Percentiles rank a stretch among this genome's conserved stretches.
Conservation (phyloP, 257 asterid genomes). For the Henckelia pumila region DNA sequence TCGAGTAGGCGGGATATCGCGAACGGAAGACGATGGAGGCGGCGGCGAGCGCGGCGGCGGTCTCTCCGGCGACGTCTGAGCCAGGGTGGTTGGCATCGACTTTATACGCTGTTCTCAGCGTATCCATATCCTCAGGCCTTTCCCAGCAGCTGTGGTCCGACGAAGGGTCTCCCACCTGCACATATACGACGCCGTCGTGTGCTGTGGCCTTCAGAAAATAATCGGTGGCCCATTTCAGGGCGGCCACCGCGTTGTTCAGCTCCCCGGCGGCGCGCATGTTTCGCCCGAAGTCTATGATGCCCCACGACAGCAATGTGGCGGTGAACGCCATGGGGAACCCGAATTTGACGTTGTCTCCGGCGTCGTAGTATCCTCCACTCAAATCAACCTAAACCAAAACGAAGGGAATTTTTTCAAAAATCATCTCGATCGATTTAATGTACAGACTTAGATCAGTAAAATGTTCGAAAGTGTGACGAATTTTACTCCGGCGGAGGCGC, state of each 20-base stretch:
- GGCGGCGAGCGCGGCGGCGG: constrained; percentile 92
- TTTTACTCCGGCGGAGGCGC: constrained; percentile 64
- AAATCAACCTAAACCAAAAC: constrained; percentile 49
- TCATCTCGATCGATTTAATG: not conserved
- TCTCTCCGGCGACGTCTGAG: constrained; percentile 88
- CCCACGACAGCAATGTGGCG: constrained; percentile 71
- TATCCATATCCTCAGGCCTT: constrained; percentile 91
- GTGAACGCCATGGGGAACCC: constrained; percentile 93
- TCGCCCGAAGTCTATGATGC: constrained; percentile 70
- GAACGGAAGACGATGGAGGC: constrained; percentile 83
- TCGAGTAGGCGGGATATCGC: constrained; percentile 67
- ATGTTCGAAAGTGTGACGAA: not conserved
- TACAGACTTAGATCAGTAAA: no score
- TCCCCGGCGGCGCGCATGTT: constrained; percentile 56
- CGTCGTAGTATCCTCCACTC: constrained; percentile 85
- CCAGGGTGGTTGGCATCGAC: constrained; percentile 68
- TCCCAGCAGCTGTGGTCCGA: constrained; percentile 94
- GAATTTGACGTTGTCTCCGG: constrained; percentile 87
- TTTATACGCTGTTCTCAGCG: constrained; percentile 57
- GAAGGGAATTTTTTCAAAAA: not conserved
- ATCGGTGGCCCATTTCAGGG: constrained; percentile 79
- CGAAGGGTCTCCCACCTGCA: constrained; percentile 72
- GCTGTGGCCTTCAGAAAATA: constrained; percentile 80
- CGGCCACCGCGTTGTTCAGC: constrained; percentile 53
- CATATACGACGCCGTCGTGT: constrained; percentile 61